A percentile compares a stretch with the other conserved stretches of the same genome.
phyloP scores from a whole-genome alignment of 2,329 filamentous ascomycete genomes.

The Nothophoma quercina region DNA sequence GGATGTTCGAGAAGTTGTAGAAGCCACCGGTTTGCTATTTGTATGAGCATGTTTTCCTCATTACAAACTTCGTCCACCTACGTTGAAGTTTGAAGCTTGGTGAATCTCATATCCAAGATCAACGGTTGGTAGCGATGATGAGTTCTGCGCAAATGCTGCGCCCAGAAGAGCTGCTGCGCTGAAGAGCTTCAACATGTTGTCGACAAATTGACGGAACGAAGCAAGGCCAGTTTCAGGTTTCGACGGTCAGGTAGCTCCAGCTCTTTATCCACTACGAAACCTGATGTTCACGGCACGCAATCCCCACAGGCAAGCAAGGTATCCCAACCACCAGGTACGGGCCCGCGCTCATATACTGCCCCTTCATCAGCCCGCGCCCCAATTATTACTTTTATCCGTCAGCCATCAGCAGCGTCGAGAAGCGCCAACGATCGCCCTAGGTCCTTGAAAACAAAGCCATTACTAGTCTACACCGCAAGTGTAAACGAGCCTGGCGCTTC shows the following conservation, averaged over 20 bases:
- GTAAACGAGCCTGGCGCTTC: background rate
- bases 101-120: slow-evolving; percentile 64
- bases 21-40: slow-evolving; percentile 49
- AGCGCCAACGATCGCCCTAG: slow-evolving; percentile 2
- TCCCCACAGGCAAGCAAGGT: slow-evolving; percentile 4
- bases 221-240: background rate
- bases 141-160: slow-evolving; percentile 34
- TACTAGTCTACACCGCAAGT: slow-evolving; percentile 3
- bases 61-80: slow-evolving; percentile 29
- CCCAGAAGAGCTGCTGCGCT: slow-evolving; percentile 32
- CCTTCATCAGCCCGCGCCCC: background rate
- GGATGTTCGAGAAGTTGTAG: slow-evolving; percentile 66
- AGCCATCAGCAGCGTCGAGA: background rate
- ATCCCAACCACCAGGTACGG: slow-evolving; percentile 4
- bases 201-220: background rate
- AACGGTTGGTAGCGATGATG: slow-evolving; percentile 52
- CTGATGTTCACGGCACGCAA: slow-evolving; percentile 2
- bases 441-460: background rate
- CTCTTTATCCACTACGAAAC: slow-evolving; percentile 7
- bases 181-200: slow-evolving; percentile 33
- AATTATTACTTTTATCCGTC: background rate
- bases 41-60: slow-evolving; percentile 10
- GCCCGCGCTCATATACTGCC: background rate
- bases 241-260: background rate
- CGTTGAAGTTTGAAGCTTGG: slow-evolving; percentile 56